phyloP scores from a whole-genome alignment of 2,329 filamentous ascomycete species.

The Lecanicillium sp. region DNA sequence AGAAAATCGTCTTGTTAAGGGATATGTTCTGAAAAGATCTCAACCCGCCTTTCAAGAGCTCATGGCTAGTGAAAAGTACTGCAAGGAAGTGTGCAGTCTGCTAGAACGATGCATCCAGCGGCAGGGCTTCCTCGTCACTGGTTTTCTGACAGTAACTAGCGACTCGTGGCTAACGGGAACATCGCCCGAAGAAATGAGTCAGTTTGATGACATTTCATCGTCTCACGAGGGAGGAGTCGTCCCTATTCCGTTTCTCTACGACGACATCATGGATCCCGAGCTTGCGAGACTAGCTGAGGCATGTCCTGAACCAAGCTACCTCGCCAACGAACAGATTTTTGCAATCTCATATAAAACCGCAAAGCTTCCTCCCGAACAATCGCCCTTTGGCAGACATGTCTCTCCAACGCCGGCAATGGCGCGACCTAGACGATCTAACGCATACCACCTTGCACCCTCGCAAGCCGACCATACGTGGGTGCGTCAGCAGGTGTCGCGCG shows the following conservation, averaged over 20 bases:
- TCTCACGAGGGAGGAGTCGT: neutral
- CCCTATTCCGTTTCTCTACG: conserved; percentile 7
- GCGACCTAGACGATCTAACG: conserved; percentile 7
- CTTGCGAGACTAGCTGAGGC: conserved; percentile 2
- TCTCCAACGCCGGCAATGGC: conserved; percentile 1
- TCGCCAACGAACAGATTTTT: conserved; percentile 6
- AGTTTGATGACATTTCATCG: conserved; percentile 4
- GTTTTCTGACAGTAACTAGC: conserved; percentile 5
- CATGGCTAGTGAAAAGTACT: conserved; percentile 4
- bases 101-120: conserved; percentile 3
- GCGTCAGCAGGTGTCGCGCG: neutral
- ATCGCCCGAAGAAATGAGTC: conserved; percentile 1
- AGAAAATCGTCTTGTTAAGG: conserved; percentile 5
- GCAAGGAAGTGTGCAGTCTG: conserved; percentile 1
- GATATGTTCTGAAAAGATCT: conserved; percentile 3
- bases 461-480: conserved; percentile 1
- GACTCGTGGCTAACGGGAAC: conserved; percentile 4
- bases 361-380: conserved; percentile 3
- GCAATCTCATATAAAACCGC: conserved; percentile 6
- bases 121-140: conserved; percentile 6
- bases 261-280: conserved; percentile 3
- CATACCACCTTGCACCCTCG: conserved; percentile 1
- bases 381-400: neutral
- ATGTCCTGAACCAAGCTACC: neutral
- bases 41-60: conserved; percentile 1